phyloP scores from a whole-genome alignment of 345 rosid genomes.

The Populus euphratica region DNA sequence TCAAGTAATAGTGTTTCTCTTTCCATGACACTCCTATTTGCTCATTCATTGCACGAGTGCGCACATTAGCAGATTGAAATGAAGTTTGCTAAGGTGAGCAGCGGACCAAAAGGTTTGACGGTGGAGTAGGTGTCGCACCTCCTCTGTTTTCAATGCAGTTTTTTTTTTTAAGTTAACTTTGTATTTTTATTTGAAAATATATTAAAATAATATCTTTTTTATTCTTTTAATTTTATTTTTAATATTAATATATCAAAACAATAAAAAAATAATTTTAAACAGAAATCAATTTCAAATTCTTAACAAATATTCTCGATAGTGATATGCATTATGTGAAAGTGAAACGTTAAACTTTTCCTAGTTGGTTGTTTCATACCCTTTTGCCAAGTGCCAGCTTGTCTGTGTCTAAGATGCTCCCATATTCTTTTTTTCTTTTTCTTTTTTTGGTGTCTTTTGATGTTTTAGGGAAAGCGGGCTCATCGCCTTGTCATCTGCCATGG shows the following conservation, averaged over 20 bases:
- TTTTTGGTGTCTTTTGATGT: background rate
- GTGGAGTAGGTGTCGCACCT: slow-evolving; percentile 54
- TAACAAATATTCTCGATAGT: no score
- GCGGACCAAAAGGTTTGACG: slow-evolving; percentile 22
- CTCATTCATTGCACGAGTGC: background rate
- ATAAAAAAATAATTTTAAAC: no score
- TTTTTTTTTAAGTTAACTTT: background rate
- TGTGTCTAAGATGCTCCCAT: no score
- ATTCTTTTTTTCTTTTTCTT: background rate
- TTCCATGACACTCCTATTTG: background rate
- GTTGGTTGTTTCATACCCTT: no score
- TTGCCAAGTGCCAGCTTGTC: no score
- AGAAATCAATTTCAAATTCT: no score
- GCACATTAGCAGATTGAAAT: slow-evolving; percentile 20
- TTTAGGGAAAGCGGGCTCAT: slow-evolving; percentile 82
- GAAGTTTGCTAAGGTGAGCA: slow-evolving; percentile 23
- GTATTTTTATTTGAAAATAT: no score
- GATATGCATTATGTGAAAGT: no score
- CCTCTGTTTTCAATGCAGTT: slow-evolving; percentile 46
- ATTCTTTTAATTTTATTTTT: no score
- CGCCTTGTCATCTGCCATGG: slow-evolving; percentile 81
- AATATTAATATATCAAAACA: no score
- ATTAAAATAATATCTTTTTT: no score
- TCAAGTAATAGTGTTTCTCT: background rate
- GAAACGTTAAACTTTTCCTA: no score